These are phyloP conservation scores for Camellia japonica DNA, from an alignment of 148 eudicot genomes.

Conservation along the genomic window DNA sequence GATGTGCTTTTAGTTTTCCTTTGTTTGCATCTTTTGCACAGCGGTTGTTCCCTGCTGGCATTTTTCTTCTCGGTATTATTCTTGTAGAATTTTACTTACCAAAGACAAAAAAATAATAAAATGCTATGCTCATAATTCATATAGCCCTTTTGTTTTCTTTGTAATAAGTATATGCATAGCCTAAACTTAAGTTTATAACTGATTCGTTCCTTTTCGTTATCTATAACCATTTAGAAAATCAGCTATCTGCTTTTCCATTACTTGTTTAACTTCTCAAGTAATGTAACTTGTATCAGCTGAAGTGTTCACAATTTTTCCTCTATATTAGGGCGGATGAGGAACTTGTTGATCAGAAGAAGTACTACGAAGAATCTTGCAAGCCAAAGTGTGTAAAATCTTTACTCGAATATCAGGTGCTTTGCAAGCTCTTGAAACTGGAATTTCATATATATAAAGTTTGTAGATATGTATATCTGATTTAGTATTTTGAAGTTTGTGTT, in stretches of 20 bases:
- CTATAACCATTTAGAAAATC: neutral
- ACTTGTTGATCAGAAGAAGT: slow-evolving; percentile 44
- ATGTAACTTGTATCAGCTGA: neutral
- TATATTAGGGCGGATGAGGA: slow-evolving; percentile 45
- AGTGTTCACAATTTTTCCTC: neutral
- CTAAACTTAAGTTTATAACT: neutral
- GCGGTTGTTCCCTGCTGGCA: too few species aligned
- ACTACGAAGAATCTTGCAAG: slow-evolving; percentile 41
- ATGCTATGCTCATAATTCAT: too few species aligned
- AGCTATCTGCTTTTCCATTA: neutral
- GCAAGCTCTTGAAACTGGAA: neutral
- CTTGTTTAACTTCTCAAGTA: neutral
- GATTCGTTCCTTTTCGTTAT: neutral
- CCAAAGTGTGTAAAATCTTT: slow-evolving; percentile 41
- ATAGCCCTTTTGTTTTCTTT: neutral
- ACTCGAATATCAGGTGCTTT: slow-evolving; percentile 33
- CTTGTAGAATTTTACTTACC: too few species aligned
- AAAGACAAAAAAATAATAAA: too few species aligned
- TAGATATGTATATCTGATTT: neutral
- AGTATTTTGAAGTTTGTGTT: neutral
- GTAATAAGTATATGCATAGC: neutral
- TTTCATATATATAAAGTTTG: neutral
- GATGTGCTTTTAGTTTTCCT: too few species aligned
- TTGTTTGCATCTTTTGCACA: too few species aligned
- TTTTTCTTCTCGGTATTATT: too few species aligned